Evolutionary conservation across 1,284 basidiomycete species (phyloP).

Genomic region (Puccinia coronata): DNA sequence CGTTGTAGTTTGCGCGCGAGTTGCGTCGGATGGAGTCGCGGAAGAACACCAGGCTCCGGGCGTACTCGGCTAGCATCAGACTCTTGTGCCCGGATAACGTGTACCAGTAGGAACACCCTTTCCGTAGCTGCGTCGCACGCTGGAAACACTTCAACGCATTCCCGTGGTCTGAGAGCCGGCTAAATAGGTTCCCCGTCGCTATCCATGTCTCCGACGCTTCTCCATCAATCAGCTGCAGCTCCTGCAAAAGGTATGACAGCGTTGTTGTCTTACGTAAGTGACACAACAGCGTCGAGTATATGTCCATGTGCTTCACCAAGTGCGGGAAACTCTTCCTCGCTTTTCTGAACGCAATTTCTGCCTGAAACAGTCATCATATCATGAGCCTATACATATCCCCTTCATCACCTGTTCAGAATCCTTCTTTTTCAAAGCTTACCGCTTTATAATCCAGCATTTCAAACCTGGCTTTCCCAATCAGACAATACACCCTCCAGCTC

Average conservation of each 20-base stretch:
- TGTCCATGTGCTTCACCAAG: slow-evolving; percentile 83
- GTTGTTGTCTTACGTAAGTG: slow-evolving; percentile 77
- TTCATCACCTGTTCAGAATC: no score
- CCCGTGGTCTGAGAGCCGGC: slow-evolving; percentile 81
- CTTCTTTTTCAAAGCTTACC: slow-evolving; percentile 63
- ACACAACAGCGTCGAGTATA: slow-evolving; percentile 91
- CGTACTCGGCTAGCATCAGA: slow-evolving; percentile 81
- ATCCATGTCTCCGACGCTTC: slow-evolving; percentile 82
- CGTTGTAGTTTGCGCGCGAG: slow-evolving; percentile 80
- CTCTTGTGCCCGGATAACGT: slow-evolving; percentile 92
- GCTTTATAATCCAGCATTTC: slow-evolving; percentile 80
- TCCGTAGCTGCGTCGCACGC: slow-evolving; percentile 66
- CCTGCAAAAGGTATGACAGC: slow-evolving; percentile 85
- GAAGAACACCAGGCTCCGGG: slow-evolving; percentile 83
- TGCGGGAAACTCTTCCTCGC: slow-evolving; percentile 79
- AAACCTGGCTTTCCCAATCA: slow-evolving; percentile 81
- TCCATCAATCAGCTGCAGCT: slow-evolving; percentile 76
- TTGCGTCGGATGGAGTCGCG: slow-evolving; percentile 83
- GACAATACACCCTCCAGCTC: slow-evolving; percentile 69
- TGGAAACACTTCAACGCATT: slow-evolving; percentile 89
- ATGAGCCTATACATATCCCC: no score
- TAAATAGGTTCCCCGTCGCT: slow-evolving; percentile 87
- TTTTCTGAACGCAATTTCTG: slow-evolving; percentile 79
- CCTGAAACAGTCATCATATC: slow-evolving; percentile 59
- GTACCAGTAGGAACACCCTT: slow-evolving; percentile 69